phyloP scores from a whole-genome alignment of 805 yeast species.

The Lipomyces lipofer region DNA sequence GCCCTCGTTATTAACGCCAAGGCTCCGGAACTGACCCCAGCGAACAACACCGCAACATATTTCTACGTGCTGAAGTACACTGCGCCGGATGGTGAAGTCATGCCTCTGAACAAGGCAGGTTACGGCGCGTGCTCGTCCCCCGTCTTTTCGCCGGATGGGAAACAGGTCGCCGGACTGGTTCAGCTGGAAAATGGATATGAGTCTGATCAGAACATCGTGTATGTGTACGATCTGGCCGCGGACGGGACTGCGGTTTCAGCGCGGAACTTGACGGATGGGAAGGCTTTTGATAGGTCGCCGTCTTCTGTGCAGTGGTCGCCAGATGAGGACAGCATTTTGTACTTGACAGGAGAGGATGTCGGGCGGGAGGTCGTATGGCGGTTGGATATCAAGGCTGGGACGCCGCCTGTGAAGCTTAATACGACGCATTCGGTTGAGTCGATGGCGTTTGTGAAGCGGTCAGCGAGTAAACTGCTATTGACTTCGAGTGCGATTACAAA shows the following conservation, averaged over 20 bases:
- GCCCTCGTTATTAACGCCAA: conserved; percentile 30
- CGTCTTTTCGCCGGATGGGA: conserved; percentile 33
- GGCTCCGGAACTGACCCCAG: conserved; percentile 33
- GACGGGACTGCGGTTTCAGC: conserved; percentile 11
- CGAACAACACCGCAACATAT: conserved; percentile 34
- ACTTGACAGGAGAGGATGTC: conserved; percentile 25
- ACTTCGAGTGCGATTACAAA: conserved; percentile 19
- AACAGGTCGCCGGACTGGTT: conserved; percentile 30
- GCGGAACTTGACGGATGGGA: conserved; percentile 14
- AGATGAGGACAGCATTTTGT: conserved; percentile 11
- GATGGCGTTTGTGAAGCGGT: conserved; percentile 11
- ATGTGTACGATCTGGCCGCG: conserved; percentile 26
- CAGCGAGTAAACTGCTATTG: conserved; percentile 14
- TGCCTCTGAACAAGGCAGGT: conserved; percentile 25
- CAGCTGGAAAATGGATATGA: conserved; percentile 33
- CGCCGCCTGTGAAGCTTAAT: conserved; percentile 16
- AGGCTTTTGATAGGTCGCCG: conserved; percentile 29
- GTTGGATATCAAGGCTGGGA: conserved; percentile 9
- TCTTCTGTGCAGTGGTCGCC: conserved; percentile 24
- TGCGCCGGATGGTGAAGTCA: conserved; percentile 8
- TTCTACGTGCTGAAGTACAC: conserved; percentile 28
- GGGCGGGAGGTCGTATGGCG: conserved; percentile 25
- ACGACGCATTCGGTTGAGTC: conserved; percentile 23
- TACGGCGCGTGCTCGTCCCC: conserved; percentile 34
- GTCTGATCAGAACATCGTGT: conserved; percentile 31